Evolutionary conservation across 1,284 basidiomycete genomes (phyloP).

Genomic region (Pseudozyma hubeiensis): DNA sequence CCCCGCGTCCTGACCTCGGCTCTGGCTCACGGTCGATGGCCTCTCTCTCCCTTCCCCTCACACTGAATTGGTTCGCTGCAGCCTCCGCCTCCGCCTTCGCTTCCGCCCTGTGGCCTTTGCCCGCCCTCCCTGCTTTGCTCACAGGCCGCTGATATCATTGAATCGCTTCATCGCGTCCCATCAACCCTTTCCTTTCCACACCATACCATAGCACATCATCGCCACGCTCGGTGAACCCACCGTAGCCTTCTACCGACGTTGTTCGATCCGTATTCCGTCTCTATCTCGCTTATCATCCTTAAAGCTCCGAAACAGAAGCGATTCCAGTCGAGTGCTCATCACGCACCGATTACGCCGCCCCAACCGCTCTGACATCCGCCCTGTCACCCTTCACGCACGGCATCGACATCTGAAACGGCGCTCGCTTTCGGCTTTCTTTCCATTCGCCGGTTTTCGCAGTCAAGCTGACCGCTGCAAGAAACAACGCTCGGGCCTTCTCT

Average conservation of each 20-base stretch:
- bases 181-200: neutral
- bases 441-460: neutral
- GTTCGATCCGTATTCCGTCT: too few relatives aligned
- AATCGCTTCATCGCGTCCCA: neutral
- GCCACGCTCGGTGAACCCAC: neutral
- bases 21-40: constrained; percentile 27
- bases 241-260: too few relatives aligned
- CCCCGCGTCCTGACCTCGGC: constrained; percentile 22
- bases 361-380: too few relatives aligned
- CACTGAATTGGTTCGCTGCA: neutral
- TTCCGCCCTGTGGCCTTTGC: neutral
- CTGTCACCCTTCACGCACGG: too few relatives aligned
- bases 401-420: too few relatives aligned
- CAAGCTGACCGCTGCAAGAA: neutral
- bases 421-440: too few relatives aligned
- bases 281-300: too few relatives aligned
- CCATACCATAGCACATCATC: neutral
- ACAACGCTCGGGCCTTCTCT: neutral
- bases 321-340: too few relatives aligned
- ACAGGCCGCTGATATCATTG: neutral
- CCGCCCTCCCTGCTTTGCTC: neutral
- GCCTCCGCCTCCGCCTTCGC: too few relatives aligned
- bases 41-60: constrained; percentile 11
- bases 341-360: too few relatives aligned
- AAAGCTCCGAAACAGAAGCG: too few relatives aligned